Percentiles rank a stretch among this genome's conserved stretches.
These are phyloP conservation scores for Ascochyta clinopodiicola DNA, from an alignment of 2,329 filamentous ascomycete genomes.

Conservation along the genomic window DNA sequence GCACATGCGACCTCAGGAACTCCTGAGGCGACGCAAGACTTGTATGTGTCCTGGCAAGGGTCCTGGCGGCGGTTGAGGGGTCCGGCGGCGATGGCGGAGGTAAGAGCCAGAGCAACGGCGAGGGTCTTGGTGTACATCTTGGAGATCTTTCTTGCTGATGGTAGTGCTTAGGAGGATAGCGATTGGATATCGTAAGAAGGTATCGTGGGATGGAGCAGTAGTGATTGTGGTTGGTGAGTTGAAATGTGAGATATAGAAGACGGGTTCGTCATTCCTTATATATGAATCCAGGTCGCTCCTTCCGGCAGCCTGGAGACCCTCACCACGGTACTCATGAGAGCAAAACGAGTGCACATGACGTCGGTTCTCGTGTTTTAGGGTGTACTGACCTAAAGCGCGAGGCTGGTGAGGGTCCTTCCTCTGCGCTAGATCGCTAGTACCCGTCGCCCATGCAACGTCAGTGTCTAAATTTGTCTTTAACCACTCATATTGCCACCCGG, in stretches of 20 bases:
- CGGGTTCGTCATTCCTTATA: slow-evolving; percentile 1
- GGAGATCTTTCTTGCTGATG: slow-evolving; percentile 9
- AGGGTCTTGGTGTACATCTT: slow-evolving; percentile 17
- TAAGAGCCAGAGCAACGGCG: slow-evolving; percentile 15
- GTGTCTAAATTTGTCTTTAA: slow-evolving; percentile 9
- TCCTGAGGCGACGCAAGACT: slow-evolving; percentile 17
- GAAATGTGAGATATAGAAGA: neutral
- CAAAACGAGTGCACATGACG: slow-evolving; percentile 7
- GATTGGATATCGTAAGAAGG: neutral
- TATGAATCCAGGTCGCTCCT: neutral
- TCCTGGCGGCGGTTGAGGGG: slow-evolving; percentile 13
- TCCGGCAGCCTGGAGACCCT: neutral
- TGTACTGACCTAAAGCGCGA: slow-evolving; percentile 3
- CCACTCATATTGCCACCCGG: slow-evolving; percentile 2
- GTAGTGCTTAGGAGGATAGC: neutral
- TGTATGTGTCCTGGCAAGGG: slow-evolving; percentile 16
- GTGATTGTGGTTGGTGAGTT: neutral
- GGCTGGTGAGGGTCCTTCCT: slow-evolving; percentile 4
- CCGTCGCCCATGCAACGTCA: slow-evolving; percentile 1
- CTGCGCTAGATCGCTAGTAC: slow-evolving; percentile 10
- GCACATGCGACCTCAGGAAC: slow-evolving; percentile 18
- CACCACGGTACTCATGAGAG: slow-evolving; percentile 1
- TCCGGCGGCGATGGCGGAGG: slow-evolving; percentile 13
- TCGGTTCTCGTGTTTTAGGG: slow-evolving; percentile 9
- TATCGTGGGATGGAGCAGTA: neutral